Percentiles rank a stretch among this genome's conserved stretches.
Evolutionary conservation across 768 basidiomycete genomes (phyloP).

Genomic region (Pisolithus sp.): DNA sequence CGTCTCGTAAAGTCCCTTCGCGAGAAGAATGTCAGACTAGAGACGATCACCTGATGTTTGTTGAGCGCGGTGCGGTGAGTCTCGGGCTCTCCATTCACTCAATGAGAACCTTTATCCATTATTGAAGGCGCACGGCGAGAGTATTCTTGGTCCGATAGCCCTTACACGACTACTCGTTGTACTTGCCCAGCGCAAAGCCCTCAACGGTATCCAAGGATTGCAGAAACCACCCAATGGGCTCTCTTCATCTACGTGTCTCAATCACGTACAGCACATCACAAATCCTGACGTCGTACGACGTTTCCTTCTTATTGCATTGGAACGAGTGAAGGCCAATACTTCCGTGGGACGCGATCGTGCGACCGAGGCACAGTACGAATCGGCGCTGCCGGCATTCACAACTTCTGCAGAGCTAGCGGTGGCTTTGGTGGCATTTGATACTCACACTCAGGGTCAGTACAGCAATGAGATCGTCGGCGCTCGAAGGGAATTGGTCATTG

Average conservation of each 20-base stretch:
- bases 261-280: slow-evolving; percentile 23
- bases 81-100: slow-evolving; percentile 18
- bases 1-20: slow-evolving; percentile 11
- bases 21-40: neutral
- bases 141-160: slow-evolving; percentile 21
- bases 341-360: slow-evolving; percentile 19
- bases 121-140: slow-evolving; percentile 17
- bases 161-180: slow-evolving; percentile 23
- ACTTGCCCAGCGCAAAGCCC: slow-evolving; percentile 22
- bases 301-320: slow-evolving; percentile 16
- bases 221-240: slow-evolving; percentile 19
- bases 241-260: slow-evolving; percentile 10
- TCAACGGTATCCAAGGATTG: slow-evolving; percentile 14
- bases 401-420: slow-evolving; percentile 29
- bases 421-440: slow-evolving; percentile 27
- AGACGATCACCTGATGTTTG: slow-evolving; percentile 2
- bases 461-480: slow-evolving; percentile 13
- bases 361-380: slow-evolving; percentile 10
- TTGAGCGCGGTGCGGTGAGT: slow-evolving; percentile 14
- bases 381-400: slow-evolving; percentile 19
- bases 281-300: slow-evolving; percentile 16
- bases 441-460: slow-evolving; percentile 21
- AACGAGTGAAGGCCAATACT: slow-evolving; percentile 13
- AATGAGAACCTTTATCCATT: slow-evolving; percentile 11
- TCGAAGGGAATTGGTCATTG: slow-evolving; percentile 25